Evolutionary conservation across 2,329 filamentous ascomycete genomes (phyloP).

Genomic region (Monilinia aucupariae): DNA sequence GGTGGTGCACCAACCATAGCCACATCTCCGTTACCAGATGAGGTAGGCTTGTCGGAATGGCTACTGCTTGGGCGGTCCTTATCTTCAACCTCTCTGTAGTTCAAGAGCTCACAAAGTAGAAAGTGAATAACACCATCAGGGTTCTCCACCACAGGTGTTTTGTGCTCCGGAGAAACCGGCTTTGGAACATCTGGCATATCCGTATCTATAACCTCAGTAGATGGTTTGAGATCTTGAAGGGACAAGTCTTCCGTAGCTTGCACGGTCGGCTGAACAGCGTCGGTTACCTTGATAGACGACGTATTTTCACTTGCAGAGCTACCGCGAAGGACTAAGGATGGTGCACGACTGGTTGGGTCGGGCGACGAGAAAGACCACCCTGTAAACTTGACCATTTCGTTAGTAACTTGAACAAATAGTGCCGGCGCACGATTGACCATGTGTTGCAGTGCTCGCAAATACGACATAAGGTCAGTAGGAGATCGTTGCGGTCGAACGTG

Average conservation of each 20-base stretch:
- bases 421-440: conserved; percentile 76
- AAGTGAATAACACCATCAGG: conserved; percentile 95
- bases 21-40: conserved; percentile 28
- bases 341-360: conserved; percentile 41
- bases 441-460: conserved; percentile 71
- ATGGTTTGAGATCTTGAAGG: conserved; percentile 50
- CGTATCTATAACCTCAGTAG: conserved; percentile 55
- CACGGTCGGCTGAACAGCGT: conserved; percentile 33
- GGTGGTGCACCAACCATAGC: conserved; percentile 25
- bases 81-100: conserved; percentile 89
- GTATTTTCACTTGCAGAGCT: conserved; percentile 9
- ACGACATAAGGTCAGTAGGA: conserved; percentile 63
- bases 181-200: conserved; percentile 63
- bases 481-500: conserved; percentile 46
- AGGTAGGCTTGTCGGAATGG: conserved; percentile 20
- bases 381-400: conserved; percentile 72
- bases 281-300: conserved; percentile 21
- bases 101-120: conserved; percentile 83
- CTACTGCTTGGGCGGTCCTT: conserved; percentile 51
- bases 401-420: conserved; percentile 80
- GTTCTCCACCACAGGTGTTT: conserved; percentile 80
- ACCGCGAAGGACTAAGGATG: conserved; percentile 35
- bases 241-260: conserved; percentile 36
- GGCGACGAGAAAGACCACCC: conserved; percentile 47
- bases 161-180: conserved; percentile 55